Evolutionary conservation across 2,329 filamentous ascomycete species (phyloP), one percentile per base, ranked within the genome.

Genomic region (Aspergillus japonicus): DNA sequence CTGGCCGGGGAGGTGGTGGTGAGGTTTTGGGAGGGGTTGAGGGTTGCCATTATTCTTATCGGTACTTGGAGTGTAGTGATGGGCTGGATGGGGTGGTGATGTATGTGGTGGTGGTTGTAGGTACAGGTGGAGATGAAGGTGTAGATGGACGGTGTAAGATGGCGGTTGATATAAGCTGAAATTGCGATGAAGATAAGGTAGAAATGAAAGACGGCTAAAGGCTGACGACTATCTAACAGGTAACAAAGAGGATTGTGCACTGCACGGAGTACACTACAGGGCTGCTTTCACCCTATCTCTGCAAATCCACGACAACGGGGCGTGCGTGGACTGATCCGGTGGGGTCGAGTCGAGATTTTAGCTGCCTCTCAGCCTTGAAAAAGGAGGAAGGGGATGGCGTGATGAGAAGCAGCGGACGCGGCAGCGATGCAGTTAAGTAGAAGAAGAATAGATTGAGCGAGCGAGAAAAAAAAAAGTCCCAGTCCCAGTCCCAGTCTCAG

Each of bases 291-390:
- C 16, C 14, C 39, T 44, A 44, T 44, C 14, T 44, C 39, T 44
- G 39, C 39, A 19, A 44, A 8, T 33, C 35, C 35, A 16, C 14
- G 14, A 12, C 35, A 39, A 39, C 23, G 23, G 23, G 23, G 31
- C 35, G 16, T 29, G 51, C n/a, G 29, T 55, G 53, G 53, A 55
- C 53, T 55, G 53, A 48, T 55, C 44, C 39, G 53, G 53, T 55
- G 53, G 53, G 48, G 53, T 55, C 35, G 16, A 16, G 51, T 53
- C 35, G 52, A 44, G 39, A 44, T 24, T 33, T 16, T 33, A 55
- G 21, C 53, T 31, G 47, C 26, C 29, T 55, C 53, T 39, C 53
- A 24, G 53, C 26, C 42, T 44, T 48, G 24, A 29, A 29, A 14
- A 23, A 33, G 16, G 14, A 21, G 48, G 12, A 29, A 19, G 42